phyloP scores from a whole-genome alignment of 2,329 filamentous ascomycete species.

The Plenodomus tracheiphilus region DNA sequence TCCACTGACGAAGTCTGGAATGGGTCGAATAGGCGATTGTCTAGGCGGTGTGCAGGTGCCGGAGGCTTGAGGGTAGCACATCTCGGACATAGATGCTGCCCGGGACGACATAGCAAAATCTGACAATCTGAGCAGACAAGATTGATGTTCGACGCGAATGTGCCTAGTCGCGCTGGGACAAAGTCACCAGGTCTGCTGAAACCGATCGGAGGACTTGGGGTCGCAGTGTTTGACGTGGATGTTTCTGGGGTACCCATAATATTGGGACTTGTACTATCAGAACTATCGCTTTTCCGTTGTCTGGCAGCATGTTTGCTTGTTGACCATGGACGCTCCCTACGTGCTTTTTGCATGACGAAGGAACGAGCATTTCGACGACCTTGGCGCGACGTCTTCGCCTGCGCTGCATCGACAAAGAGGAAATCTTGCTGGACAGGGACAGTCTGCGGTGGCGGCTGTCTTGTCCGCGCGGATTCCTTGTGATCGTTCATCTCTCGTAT shows the following conservation, averaged over 20 bases:
- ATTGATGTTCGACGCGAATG: conserved; percentile 19
- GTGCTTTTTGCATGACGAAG: conserved; percentile 46
- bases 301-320: conserved; percentile 44
- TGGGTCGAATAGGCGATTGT: conserved; percentile 37
- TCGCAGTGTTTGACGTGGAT: conserved; percentile 33
- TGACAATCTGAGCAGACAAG: conserved; percentile 36
- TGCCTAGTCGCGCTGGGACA: conserved; percentile 16
- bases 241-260: conserved; percentile 35
- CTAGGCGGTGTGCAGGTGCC: conserved; percentile 23
- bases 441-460: conserved; percentile 23
- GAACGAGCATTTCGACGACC: conserved; percentile 46
- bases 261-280: conserved; percentile 31
- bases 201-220: conserved; percentile 34
- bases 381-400: conserved; percentile 43
- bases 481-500: conserved; percentile 32
- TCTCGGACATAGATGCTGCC: conserved; percentile 34
- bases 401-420: conserved; percentile 44
- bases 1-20: conserved; percentile 36
- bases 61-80: conserved; percentile 28
- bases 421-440: conserved; percentile 39
- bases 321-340: conserved; percentile 44
- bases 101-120: conserved; percentile 32
- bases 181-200: conserved; percentile 22
- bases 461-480: conserved; percentile 24
- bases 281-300: conserved; percentile 26